A percentile compares a stretch with the other conserved stretches of the same genome.
Evolutionary conservation across 306 rosid species (phyloP).

Genomic region (Vicia sativa): DNA sequence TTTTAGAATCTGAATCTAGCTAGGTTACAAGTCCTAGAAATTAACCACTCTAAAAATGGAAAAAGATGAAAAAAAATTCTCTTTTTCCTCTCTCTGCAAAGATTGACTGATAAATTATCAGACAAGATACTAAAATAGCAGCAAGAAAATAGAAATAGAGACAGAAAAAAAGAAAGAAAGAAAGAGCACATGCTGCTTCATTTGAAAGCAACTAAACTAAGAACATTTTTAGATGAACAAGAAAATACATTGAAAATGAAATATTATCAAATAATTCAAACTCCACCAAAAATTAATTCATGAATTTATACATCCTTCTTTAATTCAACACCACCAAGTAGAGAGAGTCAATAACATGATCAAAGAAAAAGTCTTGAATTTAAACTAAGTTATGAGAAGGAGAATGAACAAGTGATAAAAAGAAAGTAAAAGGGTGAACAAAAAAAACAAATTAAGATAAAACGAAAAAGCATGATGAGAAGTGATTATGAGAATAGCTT

Average conservation of each 20-base stretch:
- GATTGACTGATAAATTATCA: constrained; percentile 53
- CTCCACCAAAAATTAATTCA: constrained; percentile 43
- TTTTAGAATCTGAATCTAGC: constrained; percentile 47
- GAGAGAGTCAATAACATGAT: constrained; percentile 25
- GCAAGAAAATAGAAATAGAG: constrained; percentile 31
- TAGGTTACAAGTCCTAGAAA: constrained; percentile 39
- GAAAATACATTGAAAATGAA: constrained; percentile 17
- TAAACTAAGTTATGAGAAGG: constrained; percentile 57
- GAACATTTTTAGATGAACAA: constrained; percentile 26
- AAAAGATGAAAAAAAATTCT: constrained; percentile 20
- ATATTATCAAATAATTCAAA: constrained; percentile 35
- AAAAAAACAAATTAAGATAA: constrained; percentile 31
- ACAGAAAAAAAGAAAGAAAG: constrained; percentile 22
- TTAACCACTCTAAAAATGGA: constrained; percentile 19
- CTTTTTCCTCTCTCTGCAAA: constrained; percentile 40
- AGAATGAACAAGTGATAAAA: constrained; percentile 49
- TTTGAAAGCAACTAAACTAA: constrained; percentile 52
- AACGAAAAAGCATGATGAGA: constrained; percentile 31
- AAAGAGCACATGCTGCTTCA: constrained; percentile 50
- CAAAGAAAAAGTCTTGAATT: constrained; percentile 54
- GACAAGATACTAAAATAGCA: constrained; percentile 52
- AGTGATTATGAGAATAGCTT: constrained; percentile 17
- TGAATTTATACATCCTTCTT: constrained; percentile 65
- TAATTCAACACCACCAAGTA: constrained; percentile 29
- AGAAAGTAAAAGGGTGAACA: neutral